A percentile compares a stretch with the other conserved stretches of the same genome.
phyloP scores from a whole-genome alignment of 768 basidiomycete species.

The Termitomyces eurrhizus region DNA sequence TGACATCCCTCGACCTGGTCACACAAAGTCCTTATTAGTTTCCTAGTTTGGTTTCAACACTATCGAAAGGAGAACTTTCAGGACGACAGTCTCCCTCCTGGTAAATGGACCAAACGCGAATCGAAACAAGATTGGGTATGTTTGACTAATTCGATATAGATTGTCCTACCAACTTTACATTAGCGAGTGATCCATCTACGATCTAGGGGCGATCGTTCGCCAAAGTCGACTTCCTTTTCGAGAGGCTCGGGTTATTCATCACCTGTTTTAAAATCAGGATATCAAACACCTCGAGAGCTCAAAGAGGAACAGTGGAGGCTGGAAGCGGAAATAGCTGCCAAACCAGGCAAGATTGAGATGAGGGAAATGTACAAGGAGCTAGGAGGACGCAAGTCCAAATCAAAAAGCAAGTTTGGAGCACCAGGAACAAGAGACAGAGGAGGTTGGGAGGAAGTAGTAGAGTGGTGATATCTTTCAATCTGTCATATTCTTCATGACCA shows the following conservation, averaged over 20 bases:
- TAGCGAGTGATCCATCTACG: conserved; percentile 52
- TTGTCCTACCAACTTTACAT: conserved; percentile 9
- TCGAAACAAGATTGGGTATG: conserved; percentile 90
- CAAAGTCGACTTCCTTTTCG: conserved; percentile 30
- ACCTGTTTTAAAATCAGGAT: conserved; percentile 47
- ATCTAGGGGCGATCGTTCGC: conserved; percentile 39
- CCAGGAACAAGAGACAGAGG: conserved; percentile 68
- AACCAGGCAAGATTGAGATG: conserved; percentile 80
- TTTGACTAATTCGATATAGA: conserved; percentile 13
- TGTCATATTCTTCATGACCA: neutral
- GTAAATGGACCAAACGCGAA: conserved; percentile 90
- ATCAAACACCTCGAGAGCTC: conserved; percentile 75
- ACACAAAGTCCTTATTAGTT: neutral
- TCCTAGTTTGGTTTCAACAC: conserved; percentile 88
- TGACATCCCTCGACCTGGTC: neutral
- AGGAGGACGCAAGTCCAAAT: conserved; percentile 75
- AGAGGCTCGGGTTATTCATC: conserved; percentile 47
- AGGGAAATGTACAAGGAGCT: conserved; percentile 89
- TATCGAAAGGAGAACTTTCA: conserved; percentile 87
- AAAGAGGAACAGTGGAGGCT: conserved; percentile 74
- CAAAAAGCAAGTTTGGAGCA: conserved; percentile 72
- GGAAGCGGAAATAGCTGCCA: conserved; percentile 46
- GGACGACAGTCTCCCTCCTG: conserved; percentile 70
- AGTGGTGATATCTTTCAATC: conserved; percentile 12
- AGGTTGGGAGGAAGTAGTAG: conserved; percentile 55